phyloP scores from a whole-genome alignment of 2,329 filamentous ascomycete genomes.

The Ilyonectria destructans region DNA sequence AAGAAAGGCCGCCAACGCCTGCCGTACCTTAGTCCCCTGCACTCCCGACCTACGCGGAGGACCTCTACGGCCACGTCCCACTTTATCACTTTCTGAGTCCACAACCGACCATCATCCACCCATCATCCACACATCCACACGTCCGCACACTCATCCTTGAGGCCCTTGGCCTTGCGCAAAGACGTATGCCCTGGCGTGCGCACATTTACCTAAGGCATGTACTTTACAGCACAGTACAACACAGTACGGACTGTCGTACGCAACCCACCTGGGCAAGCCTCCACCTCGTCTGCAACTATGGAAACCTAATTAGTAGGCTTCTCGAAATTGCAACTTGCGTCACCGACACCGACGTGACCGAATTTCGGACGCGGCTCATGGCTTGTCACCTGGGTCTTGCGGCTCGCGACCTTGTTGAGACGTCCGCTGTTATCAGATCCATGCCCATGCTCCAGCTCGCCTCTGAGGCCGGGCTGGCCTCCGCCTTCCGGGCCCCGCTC shows the following conservation, averaged over 20 bases:
- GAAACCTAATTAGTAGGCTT: conserved; percentile 24
- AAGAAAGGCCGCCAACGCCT: conserved; percentile 23
- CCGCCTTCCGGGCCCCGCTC: conserved; percentile 6
- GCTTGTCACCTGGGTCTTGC: conserved; percentile 11
- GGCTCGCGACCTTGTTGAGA: conserved; percentile 10
- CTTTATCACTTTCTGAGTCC: conserved; percentile 16
- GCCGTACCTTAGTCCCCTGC: conserved; percentile 21
- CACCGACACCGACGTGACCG: conserved; percentile 17
- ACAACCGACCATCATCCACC: conserved; percentile 9
- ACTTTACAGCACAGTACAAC: conserved; percentile 12
- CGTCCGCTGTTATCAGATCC: conserved; percentile 8
- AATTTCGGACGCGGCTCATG: conserved; percentile 24
- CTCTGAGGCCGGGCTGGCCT: not conserved
- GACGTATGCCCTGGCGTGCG: not conserved
- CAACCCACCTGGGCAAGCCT: conserved; percentile 21
- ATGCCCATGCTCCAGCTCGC: conserved; percentile 5
- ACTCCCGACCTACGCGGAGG: conserved; percentile 17
- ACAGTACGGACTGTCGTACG: conserved; percentile 6
- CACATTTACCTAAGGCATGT: not conserved
- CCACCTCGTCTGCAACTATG: conserved; percentile 27
- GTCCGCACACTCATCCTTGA: conserved; percentile 1
- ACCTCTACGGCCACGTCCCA: conserved; percentile 32
- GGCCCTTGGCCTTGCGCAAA: conserved; percentile 13
- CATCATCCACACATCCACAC: conserved; percentile 12
- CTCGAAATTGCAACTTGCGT: conserved; percentile 31